These are phyloP conservation scores for Solanum pinnatisectum DNA, from an alignment of 257 asterid species.

Conservation along the genomic window DNA sequence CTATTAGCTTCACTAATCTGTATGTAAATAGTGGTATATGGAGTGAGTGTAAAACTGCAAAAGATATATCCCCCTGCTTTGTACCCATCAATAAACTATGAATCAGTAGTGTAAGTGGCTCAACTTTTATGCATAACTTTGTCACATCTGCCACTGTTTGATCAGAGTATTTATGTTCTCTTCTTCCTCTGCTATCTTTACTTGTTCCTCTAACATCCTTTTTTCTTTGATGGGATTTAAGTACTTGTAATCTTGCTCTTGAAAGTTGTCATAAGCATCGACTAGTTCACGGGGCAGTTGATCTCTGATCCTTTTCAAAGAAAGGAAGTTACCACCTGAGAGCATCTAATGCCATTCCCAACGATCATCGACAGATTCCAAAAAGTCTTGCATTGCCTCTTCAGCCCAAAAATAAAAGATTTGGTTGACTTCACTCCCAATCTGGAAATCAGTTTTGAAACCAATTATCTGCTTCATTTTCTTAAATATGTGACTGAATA, in stretches of 20 bases:
- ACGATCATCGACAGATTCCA: conserved; percentile 56
- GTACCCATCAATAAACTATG: too few species aligned
- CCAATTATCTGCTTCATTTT: conserved; percentile 49
- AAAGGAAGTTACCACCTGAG: conserved; percentile 68
- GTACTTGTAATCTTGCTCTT: conserved; percentile 52
- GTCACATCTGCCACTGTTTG: conserved; percentile 64
- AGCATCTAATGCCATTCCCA: conserved; percentile 70
- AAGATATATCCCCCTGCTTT: too few species aligned
- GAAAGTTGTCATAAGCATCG: conserved; percentile 61
- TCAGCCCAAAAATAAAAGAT: conserved; percentile 65
- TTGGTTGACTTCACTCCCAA: conserved; percentile 53
- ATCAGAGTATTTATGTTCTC: conserved; percentile 56
- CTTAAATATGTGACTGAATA: conserved; percentile 49
- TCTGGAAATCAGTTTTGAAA: conserved; percentile 39
- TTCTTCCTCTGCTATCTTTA: conserved; percentile 3
- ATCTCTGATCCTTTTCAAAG: conserved; percentile 58
- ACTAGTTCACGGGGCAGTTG: conserved; percentile 77
- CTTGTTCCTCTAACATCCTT: conserved; percentile 39
- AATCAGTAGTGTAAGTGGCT: neutral
- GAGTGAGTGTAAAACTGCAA: too few species aligned
- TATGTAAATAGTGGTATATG: too few species aligned
- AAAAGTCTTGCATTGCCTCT: conserved; percentile 48
- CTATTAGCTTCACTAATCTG: too few species aligned
- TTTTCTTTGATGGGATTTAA: conserved; percentile 59
- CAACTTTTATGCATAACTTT: conserved; percentile 51